phyloP scores from a whole-genome alignment of 208 protist genomes.

The Sergeia podlipaevii region DNA sequence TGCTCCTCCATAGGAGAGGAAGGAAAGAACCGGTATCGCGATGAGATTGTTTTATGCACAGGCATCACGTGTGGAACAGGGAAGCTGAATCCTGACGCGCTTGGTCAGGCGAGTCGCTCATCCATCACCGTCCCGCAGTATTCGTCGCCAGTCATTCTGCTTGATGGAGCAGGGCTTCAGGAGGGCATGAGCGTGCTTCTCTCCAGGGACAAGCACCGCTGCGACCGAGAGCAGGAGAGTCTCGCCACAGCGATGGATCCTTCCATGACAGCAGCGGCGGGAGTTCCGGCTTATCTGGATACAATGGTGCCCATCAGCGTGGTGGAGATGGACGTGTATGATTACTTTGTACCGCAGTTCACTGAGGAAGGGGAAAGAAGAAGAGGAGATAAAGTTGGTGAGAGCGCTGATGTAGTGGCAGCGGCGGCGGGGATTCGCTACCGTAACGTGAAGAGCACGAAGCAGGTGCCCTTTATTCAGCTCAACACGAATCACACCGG shows the following conservation, averaged over 20 bases:
- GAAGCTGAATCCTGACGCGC: no score
- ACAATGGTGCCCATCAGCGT: slow-evolving; percentile 62
- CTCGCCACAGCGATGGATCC: slow-evolving; percentile 8
- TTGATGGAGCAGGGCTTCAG: slow-evolving; percentile 41
- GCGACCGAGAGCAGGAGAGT: slow-evolving; percentile 30
- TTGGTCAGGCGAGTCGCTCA: not conserved
- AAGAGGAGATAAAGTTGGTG: not conserved
- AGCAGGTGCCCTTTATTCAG: slow-evolving; percentile 39
- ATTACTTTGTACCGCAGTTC: not conserved
- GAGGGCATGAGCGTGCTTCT: slow-evolving; percentile 62
- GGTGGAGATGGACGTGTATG: slow-evolving; percentile 13
- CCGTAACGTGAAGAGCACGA: not conserved
- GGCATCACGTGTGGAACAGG: no score
- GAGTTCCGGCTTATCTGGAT: slow-evolving; percentile 27
- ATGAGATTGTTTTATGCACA: no score
- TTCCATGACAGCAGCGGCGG: not conserved
- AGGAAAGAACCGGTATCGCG: not conserved
- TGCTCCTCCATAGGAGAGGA: no score
- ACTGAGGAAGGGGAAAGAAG: no score
- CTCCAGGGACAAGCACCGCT: slow-evolving; percentile 19
- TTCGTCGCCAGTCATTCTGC: slow-evolving; percentile 46
- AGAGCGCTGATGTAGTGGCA: not conserved
- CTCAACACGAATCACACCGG: slow-evolving; percentile 71
- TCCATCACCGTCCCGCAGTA: slow-evolving; percentile 40
- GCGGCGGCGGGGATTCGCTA: not conserved